Evolutionary conservation across 2,329 filamentous ascomycete species (phyloP), one percentile per base, ranked within the genome.

Genomic region (Stemphylium lycopersici): DNA sequence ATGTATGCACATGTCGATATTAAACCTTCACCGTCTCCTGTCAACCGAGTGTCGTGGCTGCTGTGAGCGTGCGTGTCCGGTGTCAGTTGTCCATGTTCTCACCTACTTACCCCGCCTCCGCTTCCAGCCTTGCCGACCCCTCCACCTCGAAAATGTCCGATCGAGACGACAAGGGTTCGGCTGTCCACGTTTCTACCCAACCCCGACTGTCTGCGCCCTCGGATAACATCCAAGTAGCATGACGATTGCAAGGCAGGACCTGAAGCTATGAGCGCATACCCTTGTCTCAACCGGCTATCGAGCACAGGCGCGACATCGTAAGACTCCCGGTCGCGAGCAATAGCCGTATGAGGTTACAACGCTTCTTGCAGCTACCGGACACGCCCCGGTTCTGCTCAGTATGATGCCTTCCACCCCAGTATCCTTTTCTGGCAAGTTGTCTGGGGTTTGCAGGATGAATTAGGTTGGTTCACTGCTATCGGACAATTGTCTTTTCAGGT

Each of bases 31-130:
- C 40, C 51, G 40, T 57, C 45, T 52, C 32, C 32, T 43, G 24
- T 32, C 41, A 7, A 32, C 20, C 36, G 29, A 22, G 12, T 13
- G 38, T 40, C 18, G 18, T 22, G 24, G 46, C 41, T n/a, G 44
- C 38, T 20, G 32, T 34, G 18, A 33, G 42, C 32, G 42, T 47
- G 42, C 31, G 41, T 51, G 48, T 15, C 18, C 32, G 16, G 38
- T 34, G 46, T 45, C 15, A 36, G 24, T 18, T 47, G 32, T 38
- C 15, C n/a, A 40, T 24, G 32, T 20, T 34, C 16, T 38, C 32
- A 24, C 32, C 44, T 29, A 31, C 40, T 42, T 57, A 52, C 53
- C 50, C 54, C 50, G 51, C 50, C 36, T 45, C 37, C 32, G 38
- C 33, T 45, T 29, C 18, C 18, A 45, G 45, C 31, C 54, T 42